Conservation (phyloP, 495 filamentous ascomycete genomes). For the Aeminium ludgeri region DNA sequence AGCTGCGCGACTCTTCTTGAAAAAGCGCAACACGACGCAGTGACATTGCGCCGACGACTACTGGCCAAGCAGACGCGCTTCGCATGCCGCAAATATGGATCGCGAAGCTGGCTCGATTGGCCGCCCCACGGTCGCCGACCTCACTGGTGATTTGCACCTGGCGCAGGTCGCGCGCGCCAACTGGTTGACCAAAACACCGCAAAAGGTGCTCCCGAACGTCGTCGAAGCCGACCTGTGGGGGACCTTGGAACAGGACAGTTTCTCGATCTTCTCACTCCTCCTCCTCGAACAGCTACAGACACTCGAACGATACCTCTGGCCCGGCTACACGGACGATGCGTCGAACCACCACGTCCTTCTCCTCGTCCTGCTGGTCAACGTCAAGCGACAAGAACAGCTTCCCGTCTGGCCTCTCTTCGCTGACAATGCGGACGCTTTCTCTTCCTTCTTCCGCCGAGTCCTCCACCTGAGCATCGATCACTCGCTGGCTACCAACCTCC, state of each 20-base stretch:
- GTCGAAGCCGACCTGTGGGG: conserved; percentile 88
- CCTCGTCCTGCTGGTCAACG: conserved; percentile 67
- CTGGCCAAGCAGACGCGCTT: conserved; percentile 1
- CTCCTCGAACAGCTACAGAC: conserved; percentile 80
- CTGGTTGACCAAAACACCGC: conserved; percentile 53
- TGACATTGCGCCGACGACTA: not conserved
- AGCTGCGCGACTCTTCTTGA: not conserved
- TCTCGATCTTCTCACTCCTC: conserved; percentile 59
- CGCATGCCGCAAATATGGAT: conserved; percentile 11
- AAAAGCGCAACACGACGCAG: not conserved
- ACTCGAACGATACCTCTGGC: conserved; percentile 90
- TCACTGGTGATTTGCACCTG: conserved; percentile 67
- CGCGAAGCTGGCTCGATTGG: conserved; percentile 12
- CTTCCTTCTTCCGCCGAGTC: conserved; percentile 73
- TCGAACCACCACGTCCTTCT: conserved; percentile 83
- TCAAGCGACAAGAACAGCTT: conserved; percentile 73
- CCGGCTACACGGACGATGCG: conserved; percentile 71
- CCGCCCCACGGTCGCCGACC: conserved; percentile 43
- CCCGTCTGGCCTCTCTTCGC: conserved; percentile 77
- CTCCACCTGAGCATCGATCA: conserved; percentile 76
- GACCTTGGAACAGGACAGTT: conserved; percentile 61
- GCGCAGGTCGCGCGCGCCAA: conserved; percentile 65
- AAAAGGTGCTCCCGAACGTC: conserved; percentile 67
- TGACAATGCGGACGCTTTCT: conserved; percentile 67
- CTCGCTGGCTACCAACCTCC: conserved; percentile 50